These are phyloP conservation scores for Cryphonectria naterciae DNA, from an alignment of 2,329 filamentous ascomycete genomes.

Conservation along the genomic window DNA sequence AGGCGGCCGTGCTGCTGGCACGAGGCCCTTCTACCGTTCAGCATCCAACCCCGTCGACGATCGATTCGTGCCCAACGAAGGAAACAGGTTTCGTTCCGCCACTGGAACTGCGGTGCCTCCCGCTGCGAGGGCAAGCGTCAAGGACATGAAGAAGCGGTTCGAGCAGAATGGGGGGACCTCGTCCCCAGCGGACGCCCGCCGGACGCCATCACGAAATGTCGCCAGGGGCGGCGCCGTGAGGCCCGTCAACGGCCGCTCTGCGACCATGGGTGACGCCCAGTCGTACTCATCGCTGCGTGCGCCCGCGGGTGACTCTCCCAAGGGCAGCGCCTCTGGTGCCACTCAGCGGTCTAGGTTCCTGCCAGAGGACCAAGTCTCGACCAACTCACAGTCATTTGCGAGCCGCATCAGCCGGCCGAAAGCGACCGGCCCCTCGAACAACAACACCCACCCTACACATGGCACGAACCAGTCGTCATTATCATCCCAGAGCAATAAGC, in stretches of 20 bases:
- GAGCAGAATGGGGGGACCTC: slow-evolving; percentile 57
- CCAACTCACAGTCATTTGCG: slow-evolving; percentile 62
- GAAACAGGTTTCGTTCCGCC: slow-evolving; percentile 39
- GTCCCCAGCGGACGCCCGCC: slow-evolving; percentile 40
- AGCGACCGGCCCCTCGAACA: slow-evolving; percentile 38
- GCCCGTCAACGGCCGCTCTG: slow-evolving; percentile 40
- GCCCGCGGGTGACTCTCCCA: slow-evolving; percentile 36
- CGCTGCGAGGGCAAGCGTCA: slow-evolving; percentile 67
- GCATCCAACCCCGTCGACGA: slow-evolving; percentile 60
- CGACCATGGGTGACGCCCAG: slow-evolving; percentile 40
- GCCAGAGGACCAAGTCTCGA: slow-evolving; percentile 56
- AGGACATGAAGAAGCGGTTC: slow-evolving; percentile 79
- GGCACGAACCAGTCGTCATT: slow-evolving; percentile 48
- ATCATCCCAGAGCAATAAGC: slow-evolving; percentile 34
- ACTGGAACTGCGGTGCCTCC: slow-evolving; percentile 39
- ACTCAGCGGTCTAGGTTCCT: slow-evolving; percentile 53
- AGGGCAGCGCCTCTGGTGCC: slow-evolving; percentile 38
- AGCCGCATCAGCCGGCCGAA: slow-evolving; percentile 62
- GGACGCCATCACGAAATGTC: slow-evolving; percentile 39
- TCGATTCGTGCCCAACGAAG: slow-evolving; percentile 38
- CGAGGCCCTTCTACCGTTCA: slow-evolving; percentile 54
- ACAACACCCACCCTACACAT: slow-evolving; percentile 33
- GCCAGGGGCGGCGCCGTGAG: slow-evolving; percentile 39
- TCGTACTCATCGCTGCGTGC: slow-evolving; percentile 49
- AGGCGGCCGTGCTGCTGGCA: slow-evolving; percentile 44